Evolutionary conservation across 176 grass and related monocot species (phyloP).

Genomic region (Musa itinerans): DNA sequence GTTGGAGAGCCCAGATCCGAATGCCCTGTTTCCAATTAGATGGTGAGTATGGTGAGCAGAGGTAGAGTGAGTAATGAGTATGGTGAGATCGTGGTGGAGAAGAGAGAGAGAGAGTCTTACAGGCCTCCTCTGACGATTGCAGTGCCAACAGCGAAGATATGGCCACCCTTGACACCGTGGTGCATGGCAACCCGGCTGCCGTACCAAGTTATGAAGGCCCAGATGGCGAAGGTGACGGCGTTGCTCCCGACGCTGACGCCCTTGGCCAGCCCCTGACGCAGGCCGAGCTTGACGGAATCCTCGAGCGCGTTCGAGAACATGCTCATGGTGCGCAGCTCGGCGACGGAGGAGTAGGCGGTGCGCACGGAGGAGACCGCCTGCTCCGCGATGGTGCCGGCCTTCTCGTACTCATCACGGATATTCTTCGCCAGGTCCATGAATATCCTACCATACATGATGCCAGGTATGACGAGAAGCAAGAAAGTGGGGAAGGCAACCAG

Average conservation of each 20-base stretch:
- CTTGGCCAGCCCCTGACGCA: conserved; percentile 84
- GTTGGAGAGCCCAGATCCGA: background rate
- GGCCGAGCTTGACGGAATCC: conserved; percentile 43
- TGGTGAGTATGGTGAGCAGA: background rate
- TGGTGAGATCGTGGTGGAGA: background rate
- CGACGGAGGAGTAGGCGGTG: conserved; percentile 75
- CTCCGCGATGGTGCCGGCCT: conserved; percentile 57
- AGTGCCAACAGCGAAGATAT: conserved; percentile 57
- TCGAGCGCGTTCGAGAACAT: conserved; percentile 53
- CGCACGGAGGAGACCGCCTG: conserved; percentile 75
- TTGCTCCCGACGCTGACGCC: conserved; percentile 83
- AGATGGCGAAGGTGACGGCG: conserved; percentile 66
- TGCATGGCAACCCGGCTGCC: conserved; percentile 82
- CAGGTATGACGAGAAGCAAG: conserved; percentile 68
- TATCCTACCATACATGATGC: conserved; percentile 60
- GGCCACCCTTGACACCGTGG: conserved; percentile 63
- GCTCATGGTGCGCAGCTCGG: conserved; percentile 45
- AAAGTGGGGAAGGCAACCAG: conserved; percentile 59
- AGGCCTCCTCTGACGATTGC: conserved; percentile 51
- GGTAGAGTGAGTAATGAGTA: background rate
- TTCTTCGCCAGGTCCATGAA: conserved; percentile 50
- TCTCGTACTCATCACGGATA: conserved; percentile 62
- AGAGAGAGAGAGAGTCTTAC: conserved; percentile 14
- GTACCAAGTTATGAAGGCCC: conserved; percentile 74
- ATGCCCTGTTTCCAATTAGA: background rate